Evolutionary conservation across 225 moss, liverwort and hornwort species (phyloP).

Genomic region (Straminergon stramineum): DNA sequence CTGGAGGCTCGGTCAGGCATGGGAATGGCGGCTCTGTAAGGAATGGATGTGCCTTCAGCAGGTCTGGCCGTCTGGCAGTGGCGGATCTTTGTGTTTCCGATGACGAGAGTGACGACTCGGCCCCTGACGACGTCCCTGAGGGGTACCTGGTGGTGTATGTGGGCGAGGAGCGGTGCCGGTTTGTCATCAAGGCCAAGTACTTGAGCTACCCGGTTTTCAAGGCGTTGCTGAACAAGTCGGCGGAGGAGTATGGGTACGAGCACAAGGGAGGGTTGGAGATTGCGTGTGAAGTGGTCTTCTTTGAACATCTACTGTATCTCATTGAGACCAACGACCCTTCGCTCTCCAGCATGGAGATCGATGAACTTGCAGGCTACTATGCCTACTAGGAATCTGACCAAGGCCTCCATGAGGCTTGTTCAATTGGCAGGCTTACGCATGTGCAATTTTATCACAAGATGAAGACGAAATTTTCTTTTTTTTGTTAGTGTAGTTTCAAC

Average conservation of each 20-base stretch:
- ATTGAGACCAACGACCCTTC: constrained; percentile 36
- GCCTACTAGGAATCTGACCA: background rate
- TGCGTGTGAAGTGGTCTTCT: constrained; percentile 39
- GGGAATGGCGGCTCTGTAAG: constrained; percentile 8
- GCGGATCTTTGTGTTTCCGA: constrained; percentile 8
- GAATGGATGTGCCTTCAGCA: constrained; percentile 29
- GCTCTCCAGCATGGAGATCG: constrained; percentile 27
- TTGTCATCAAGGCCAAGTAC: constrained; percentile 36
- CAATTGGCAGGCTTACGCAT: background rate
- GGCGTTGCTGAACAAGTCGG: constrained; percentile 43
- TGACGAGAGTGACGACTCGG: constrained; percentile 29
- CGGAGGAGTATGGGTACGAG: constrained; percentile 59
- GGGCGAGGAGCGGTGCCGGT: constrained; percentile 36
- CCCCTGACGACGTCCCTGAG: constrained; percentile 37
- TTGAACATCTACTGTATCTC: constrained; percentile 32
- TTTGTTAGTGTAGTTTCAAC: background rate
- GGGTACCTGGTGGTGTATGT: constrained; percentile 46
- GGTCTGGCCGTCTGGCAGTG: constrained; percentile 15
- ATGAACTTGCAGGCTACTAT: constrained; percentile 27
- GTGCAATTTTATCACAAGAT: background rate
- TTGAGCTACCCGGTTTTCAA: constrained; percentile 33
- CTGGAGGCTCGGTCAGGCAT: constrained; percentile 6
- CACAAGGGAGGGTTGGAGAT: constrained; percentile 54
- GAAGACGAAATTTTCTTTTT: constrained; percentile 5
- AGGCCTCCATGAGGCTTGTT: background rate